phyloP scores from a whole-genome alignment of 164 flowering plant species.

The Aristolochia californica region DNA sequence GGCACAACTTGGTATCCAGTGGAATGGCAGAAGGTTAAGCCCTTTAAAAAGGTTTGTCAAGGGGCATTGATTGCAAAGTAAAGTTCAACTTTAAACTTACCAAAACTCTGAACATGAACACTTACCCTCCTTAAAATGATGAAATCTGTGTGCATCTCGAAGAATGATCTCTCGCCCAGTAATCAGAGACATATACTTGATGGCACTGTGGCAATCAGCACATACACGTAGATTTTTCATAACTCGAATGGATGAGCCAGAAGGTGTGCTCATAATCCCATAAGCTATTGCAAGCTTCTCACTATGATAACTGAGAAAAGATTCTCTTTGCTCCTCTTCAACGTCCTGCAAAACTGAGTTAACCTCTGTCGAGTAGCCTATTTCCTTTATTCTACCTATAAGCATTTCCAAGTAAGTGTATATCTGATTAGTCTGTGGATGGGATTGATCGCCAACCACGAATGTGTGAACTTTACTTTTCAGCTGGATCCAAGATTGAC shows the following conservation, averaged over 20 bases:
- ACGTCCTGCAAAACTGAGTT: conserved; percentile 30
- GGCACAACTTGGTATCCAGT: no score
- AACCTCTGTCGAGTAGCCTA: conserved; percentile 27
- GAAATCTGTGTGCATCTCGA: conserved; percentile 41
- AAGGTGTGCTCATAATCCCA: conserved; percentile 31
- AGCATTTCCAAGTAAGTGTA: conserved; percentile 32
- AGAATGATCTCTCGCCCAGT: conserved; percentile 32
- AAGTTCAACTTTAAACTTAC: conserved; percentile 15
- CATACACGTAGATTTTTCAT: conserved; percentile 49
- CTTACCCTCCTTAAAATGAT: conserved; percentile 39
- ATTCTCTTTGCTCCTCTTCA: conserved; percentile 37
- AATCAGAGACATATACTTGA: conserved; percentile 38
- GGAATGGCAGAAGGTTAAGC: no score
- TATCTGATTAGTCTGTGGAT: conserved; percentile 22
- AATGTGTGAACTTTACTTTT: conserved; percentile 30
- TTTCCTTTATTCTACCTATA: conserved; percentile 28
- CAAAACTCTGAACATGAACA: conserved; percentile 55
- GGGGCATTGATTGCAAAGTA: neutral
- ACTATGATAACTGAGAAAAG: conserved; percentile 34
- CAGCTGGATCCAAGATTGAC: conserved; percentile 53
- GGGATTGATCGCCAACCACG: conserved; percentile 30
- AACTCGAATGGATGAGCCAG: conserved; percentile 23
- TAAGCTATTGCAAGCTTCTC: conserved; percentile 40
- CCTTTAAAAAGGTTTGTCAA: no score
- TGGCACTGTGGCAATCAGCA: conserved; percentile 37